These are phyloP conservation scores for Stylosanthes scabra DNA, from an alignment of 331 rosid genomes.

Conservation along the genomic window DNA sequence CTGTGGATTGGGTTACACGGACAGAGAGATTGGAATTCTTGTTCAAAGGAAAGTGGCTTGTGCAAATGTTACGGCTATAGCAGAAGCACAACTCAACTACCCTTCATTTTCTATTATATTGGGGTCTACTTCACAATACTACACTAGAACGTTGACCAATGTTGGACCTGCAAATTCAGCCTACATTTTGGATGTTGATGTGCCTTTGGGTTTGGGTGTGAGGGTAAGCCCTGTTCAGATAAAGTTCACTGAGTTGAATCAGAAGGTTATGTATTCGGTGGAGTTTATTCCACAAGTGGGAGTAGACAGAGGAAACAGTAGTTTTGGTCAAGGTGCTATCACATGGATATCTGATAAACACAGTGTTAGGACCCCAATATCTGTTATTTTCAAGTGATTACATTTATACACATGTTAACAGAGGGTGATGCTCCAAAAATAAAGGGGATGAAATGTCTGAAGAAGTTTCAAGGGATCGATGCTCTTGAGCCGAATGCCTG, in stretches of 20 bases:
- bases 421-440: constrained; percentile 17
- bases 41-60: constrained; percentile 53
- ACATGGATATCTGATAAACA: constrained; percentile 49
- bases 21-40: constrained; percentile 41
- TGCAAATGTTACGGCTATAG: constrained; percentile 36
- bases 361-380: constrained; percentile 50
- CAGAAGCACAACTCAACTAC: constrained; percentile 68
- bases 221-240: constrained; percentile 47
- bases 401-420: neutral
- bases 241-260: constrained; percentile 50
- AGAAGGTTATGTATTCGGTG: constrained; percentile 43
- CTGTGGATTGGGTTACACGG: constrained; percentile 68
- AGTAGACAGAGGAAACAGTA: constrained; percentile 26
- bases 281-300: constrained; percentile 39
- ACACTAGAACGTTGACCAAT: constrained; percentile 65
- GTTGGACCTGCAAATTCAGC: constrained; percentile 61
- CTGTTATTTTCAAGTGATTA: constrained; percentile 40
- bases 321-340: constrained; percentile 49
- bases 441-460: neutral
- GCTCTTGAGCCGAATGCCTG: neutral
- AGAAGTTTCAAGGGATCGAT: neutral
- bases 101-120: constrained; percentile 61
- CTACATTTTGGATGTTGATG: constrained; percentile 32
- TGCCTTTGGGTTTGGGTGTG: constrained; percentile 48
- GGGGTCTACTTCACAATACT: constrained; percentile 48